These are phyloP conservation scores for Xylaria hypoxylon DNA, from an alignment of 2,329 filamentous ascomycete genomes.

Conservation along the genomic window DNA sequence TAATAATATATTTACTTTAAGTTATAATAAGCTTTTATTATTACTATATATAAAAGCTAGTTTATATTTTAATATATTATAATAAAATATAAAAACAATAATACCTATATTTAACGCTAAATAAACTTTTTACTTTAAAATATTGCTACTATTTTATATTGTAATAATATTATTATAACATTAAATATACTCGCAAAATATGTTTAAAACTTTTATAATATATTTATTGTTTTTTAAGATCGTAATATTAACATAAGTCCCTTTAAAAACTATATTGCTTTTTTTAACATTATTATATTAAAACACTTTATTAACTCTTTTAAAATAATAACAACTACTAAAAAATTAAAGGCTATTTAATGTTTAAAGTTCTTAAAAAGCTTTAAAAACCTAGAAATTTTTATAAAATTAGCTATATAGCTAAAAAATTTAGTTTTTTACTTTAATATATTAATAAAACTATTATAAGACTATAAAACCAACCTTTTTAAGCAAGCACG, in stretches of 20 bases:
- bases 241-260: conserved; percentile 1
- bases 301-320: background rate
- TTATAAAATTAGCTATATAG: too few species aligned
- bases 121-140: conserved; percentile 5
- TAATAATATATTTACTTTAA: conserved; percentile 6
- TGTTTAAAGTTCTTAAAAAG: too few species aligned
- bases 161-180: conserved; percentile 9
- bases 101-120: conserved; percentile 5
- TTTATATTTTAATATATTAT: background rate
- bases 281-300: background rate
- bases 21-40: background rate
- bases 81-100: conserved; percentile 17
- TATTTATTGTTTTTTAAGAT: conserved; percentile 3
- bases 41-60: conserved; percentile 3
- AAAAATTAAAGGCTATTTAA: conserved; percentile 10
- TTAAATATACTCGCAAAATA: background rate
- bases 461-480: too few species aligned
- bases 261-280: conserved; percentile 4
- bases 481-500: too few species aligned
- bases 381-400: too few species aligned
- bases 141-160: background rate
- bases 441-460: too few species aligned
- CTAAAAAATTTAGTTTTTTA: too few species aligned
- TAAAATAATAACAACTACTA: background rate
- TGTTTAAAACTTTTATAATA: conserved; percentile 2